Evolutionary conservation across 176 grass and related monocot species (phyloP), one percentile per base, ranked within the genome.

Genomic region (Tillandsia leiboldiana): DNA sequence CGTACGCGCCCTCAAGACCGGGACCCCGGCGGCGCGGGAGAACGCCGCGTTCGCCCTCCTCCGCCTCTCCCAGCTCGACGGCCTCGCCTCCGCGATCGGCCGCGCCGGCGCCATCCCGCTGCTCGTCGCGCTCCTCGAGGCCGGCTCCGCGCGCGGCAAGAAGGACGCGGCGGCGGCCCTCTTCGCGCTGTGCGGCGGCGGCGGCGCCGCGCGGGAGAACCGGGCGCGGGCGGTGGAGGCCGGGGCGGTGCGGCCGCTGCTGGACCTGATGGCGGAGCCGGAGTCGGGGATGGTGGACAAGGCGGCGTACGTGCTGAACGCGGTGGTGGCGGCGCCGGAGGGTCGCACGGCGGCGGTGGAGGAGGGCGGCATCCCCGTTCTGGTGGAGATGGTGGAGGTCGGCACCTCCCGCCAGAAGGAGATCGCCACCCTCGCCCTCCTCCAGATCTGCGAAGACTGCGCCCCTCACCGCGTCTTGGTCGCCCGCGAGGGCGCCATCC

Each of bases 201-300:
- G 56, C 8, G 56, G 56, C 9, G 3, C 12, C 17, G 15, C 79
- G 33, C 78, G 77, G 74, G 94, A 97, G 65, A 97, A 97, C 67
- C 76, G 76, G 5, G 23, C 74, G 3, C 86, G 74, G 48, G 84
- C 89, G 9, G 86, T 97, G 0, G 71, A 97, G 51, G 79, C 84
- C 20, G 84, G 89, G 15, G 82, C 79, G 17, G 82, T 97, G 56
- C 76, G 77, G 0, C 73, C 76, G 0, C 63, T 97, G 61, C 89
- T 97, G 5, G 94, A 97, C 74, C 83, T 92, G 69, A 97, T 97
- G 94, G 77, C 93, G 0, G 89, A 97, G 72, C 84, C 82, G 10
- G 89, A 87, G 64, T 87, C 89, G 3, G 79, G 86, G 50, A 97
- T 92, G 94, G 94, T 92, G 63, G 94, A 97, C 78, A 97, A 92